Base-by-base conservation (phyloP, 176 grass and related monocot species). In the Hordeum vulgare region DNA sequence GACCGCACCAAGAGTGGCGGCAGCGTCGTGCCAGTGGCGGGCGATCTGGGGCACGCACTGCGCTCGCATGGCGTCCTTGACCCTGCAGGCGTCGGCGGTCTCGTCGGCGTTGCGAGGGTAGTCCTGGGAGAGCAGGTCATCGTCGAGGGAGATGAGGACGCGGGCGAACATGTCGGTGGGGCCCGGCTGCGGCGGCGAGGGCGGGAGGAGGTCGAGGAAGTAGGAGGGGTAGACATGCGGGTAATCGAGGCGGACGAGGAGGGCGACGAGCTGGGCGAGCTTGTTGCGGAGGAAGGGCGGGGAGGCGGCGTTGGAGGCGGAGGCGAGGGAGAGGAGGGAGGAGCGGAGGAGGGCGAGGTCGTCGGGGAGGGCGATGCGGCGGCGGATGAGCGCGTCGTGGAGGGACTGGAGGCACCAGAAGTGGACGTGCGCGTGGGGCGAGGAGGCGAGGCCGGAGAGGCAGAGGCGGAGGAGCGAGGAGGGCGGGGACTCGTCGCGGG, bases 321-420 rank as follows among this genome's bases (percentile, higher is more conserved):
- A 64, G 45, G 87, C 88, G 66, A 95, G 85, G n/a, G 93, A 92
- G 40, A 93, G 89, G 44, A 99, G 87, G 8, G 91, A 91, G 74
- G 93, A 86, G 80, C 91, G 96, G 76, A 99, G 89, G 35, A 89
- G 11, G 57, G 83, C 65, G 80, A 93, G 68, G 87, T 94, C 84
- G 31, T 86, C 76, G 12, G 80, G 73, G 21, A 92, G 62, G 75
- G 39, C 63, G 75, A 95, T 8, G 62, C 92, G 90, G 15, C 93
- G 87, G 47, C 79, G 90, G 47, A 86, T 77, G 80, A 99, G 75
- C 8, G 81, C 79, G 11, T 92, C 91, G 73, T 96, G 89, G 69
- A 99, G 87, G 68, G 93, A 83, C 76, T 95, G 93, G 70, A 99
- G 93, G 51, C 92, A 99, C 96, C 96, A 96, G 83, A 99, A 99